Conservation (phyloP, 2,329 filamentous ascomycete genomes). For the Ascochyta fabae region DNA sequence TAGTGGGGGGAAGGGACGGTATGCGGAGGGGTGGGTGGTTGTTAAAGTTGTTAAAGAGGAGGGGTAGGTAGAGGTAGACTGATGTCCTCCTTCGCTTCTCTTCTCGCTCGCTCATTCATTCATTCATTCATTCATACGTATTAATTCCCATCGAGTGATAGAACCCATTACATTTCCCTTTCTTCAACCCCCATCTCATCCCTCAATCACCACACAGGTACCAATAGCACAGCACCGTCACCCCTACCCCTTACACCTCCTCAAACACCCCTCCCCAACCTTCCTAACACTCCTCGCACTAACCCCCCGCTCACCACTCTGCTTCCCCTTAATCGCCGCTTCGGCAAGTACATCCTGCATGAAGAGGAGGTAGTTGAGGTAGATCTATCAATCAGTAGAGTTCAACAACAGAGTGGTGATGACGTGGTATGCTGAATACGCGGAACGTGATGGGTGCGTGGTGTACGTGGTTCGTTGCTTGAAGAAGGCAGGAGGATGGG, state of each 20-base stretch:
- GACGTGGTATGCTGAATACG: too few species aligned
- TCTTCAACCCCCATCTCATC: too few species aligned
- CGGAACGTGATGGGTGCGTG: too few species aligned
- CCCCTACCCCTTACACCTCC: slow-evolving; percentile 44
- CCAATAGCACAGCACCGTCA: not conserved
- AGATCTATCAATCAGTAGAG: slow-evolving; percentile 64
- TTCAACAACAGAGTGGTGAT: too few species aligned
- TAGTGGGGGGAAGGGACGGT: slow-evolving; percentile 48
- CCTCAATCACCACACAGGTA: too few species aligned
- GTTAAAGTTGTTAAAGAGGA: slow-evolving; percentile 44
- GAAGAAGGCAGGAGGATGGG: not conserved
- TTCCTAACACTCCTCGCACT: slow-evolving; percentile 79
- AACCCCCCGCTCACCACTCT: slow-evolving; percentile 73
- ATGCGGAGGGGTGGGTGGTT: slow-evolving; percentile 56
- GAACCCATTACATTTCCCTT: too few species aligned
- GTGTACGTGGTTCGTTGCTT: not conserved
- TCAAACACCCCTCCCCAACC: slow-evolving; percentile 67
- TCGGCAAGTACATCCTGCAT: slow-evolving; percentile 80
- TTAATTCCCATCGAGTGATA: too few species aligned
- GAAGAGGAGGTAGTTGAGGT: slow-evolving; percentile 83
- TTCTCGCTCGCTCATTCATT: too few species aligned
- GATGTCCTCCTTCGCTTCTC: not conserved
- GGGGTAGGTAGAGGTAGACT: not conserved
- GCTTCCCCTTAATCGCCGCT: slow-evolving; percentile 76
- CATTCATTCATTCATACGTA: too few species aligned